Evolutionary conservation across 768 basidiomycete genomes (phyloP).

Genomic region (Crucibulum laeve): DNA sequence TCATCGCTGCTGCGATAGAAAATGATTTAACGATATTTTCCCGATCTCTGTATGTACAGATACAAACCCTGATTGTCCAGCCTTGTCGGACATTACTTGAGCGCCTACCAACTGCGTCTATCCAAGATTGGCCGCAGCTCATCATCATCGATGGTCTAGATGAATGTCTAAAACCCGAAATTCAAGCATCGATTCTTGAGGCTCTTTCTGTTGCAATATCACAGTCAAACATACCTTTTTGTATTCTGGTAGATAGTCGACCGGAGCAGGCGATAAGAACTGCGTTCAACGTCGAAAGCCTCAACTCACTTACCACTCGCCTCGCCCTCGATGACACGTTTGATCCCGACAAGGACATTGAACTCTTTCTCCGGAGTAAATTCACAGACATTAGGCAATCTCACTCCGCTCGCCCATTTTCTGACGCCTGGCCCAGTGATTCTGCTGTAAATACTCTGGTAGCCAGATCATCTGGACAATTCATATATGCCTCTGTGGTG

Average conservation of each 20-base stretch:
- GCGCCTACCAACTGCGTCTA: too few species aligned
- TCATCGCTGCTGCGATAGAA: not conserved
- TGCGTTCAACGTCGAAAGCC: not conserved
- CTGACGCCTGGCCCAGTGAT: not conserved
- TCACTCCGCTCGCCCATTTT: not conserved
- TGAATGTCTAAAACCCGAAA: too few species aligned
- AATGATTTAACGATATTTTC: not conserved
- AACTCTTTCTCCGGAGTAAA: not conserved
- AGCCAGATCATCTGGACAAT: conserved; percentile 10
- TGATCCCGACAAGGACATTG: not conserved
- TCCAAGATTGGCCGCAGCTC: too few species aligned
- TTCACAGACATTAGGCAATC: too few species aligned
- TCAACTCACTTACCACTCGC: not conserved
- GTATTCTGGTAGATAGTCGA: too few species aligned
- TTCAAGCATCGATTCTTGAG: too few species aligned
- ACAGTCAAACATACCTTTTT: too few species aligned
- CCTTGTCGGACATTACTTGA: too few species aligned
- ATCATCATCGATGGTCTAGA: too few species aligned
- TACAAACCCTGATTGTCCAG: not conserved
- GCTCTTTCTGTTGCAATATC: too few species aligned
- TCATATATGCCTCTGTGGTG: conserved; percentile 11
- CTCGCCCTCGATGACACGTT: not conserved
- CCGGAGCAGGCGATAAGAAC: too few species aligned
- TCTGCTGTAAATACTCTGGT: conserved; percentile 1
- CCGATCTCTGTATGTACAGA: not conserved